A percentile compares a stretch with the other conserved stretches of the same genome.
Conservation (phyloP, 2,329 filamentous ascomycete species). For the Colletotrichum kahawae region DNA sequence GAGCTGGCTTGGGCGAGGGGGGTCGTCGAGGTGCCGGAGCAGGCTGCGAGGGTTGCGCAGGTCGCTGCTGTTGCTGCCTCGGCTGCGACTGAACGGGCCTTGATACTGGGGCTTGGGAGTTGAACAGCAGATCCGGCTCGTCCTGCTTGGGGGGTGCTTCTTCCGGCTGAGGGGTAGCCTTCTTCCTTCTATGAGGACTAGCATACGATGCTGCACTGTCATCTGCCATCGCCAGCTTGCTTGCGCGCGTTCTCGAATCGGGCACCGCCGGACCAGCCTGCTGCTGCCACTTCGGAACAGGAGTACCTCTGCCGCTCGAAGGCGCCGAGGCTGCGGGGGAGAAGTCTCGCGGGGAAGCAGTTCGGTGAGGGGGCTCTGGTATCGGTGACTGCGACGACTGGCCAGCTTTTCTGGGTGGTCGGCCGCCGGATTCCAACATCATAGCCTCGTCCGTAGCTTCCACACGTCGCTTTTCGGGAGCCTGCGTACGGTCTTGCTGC, state of each 20-base stretch:
- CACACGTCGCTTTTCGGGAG: constrained; percentile 34
- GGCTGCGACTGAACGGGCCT: constrained; percentile 37
- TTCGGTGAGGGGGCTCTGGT: constrained; percentile 28
- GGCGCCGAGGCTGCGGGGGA: constrained; percentile 53
- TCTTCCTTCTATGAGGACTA: constrained; percentile 83
- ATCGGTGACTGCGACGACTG: constrained; percentile 36
- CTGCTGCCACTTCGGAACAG: constrained; percentile 68
- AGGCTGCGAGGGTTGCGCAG: constrained; percentile 41
- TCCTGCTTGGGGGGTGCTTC: constrained; percentile 43
- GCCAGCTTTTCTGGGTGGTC: constrained; percentile 51
- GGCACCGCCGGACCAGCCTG: constrained; percentile 47
- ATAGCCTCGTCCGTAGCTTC: constrained; percentile 74
- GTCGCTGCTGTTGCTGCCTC: constrained; percentile 31
- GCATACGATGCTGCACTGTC: constrained; percentile 84
- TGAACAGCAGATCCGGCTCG: constrained; percentile 71
- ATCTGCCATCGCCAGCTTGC: constrained; percentile 76
- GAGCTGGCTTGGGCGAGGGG: constrained; percentile 43
- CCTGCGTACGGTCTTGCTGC: constrained; percentile 41
- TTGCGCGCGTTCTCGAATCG: constrained; percentile 67
- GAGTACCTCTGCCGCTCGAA: constrained; percentile 45
- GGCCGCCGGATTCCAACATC: constrained; percentile 73
- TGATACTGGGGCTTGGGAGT: constrained; percentile 38
- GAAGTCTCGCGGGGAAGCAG: constrained; percentile 45
- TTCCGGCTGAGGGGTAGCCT: constrained; percentile 53
- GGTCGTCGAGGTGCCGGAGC: constrained; percentile 38